Evolutionary conservation across 805 yeast species (phyloP).

Genomic region (Debaryomyces prosopidis): DNA sequence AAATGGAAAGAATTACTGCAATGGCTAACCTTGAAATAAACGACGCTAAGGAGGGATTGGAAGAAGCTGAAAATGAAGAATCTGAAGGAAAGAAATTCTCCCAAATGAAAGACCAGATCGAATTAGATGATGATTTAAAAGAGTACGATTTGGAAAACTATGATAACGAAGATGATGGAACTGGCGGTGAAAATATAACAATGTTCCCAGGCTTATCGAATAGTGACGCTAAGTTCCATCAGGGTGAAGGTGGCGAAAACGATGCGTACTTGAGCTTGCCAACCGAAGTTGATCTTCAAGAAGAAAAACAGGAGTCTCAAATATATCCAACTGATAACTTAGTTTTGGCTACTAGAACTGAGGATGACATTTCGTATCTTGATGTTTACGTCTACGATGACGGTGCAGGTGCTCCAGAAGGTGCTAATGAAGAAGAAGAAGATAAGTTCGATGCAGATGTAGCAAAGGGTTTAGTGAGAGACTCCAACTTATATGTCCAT

Average conservation of each 20-base stretch:
- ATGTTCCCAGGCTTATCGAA: constrained; percentile 73
- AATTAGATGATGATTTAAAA: constrained; percentile 79
- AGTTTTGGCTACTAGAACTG: constrained; percentile 90
- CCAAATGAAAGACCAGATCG: constrained; percentile 51
- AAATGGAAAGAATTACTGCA: constrained; percentile 84
- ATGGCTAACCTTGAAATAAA: constrained; percentile 81
- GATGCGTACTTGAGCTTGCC: constrained; percentile 69
- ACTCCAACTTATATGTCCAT: constrained; percentile 81
- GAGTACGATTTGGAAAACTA: constrained; percentile 86
- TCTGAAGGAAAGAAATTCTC: constrained; percentile 19
- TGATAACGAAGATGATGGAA: constrained; percentile 65
- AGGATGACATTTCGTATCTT: constrained; percentile 88
- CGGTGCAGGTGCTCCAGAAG: constrained; percentile 80
- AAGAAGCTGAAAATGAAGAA: constrained; percentile 41
- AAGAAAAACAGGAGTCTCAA: constrained; percentile 82
- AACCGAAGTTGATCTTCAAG: constrained; percentile 60
- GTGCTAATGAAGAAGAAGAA: constrained; percentile 64
- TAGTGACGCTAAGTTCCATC: constrained; percentile 57
- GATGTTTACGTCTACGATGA: constrained; percentile 96
- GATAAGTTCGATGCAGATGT: constrained; percentile 73
- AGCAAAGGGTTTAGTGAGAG: constrained; percentile 71
- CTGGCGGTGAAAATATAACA: constrained; percentile 57
- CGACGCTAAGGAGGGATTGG: constrained; percentile 70
- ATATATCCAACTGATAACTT: constrained; percentile 88
- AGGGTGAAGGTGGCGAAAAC: constrained; percentile 40